These are phyloP conservation scores for Cornus kousa DNA, from an alignment of 148 eudicot species.

Conservation along the genomic window DNA sequence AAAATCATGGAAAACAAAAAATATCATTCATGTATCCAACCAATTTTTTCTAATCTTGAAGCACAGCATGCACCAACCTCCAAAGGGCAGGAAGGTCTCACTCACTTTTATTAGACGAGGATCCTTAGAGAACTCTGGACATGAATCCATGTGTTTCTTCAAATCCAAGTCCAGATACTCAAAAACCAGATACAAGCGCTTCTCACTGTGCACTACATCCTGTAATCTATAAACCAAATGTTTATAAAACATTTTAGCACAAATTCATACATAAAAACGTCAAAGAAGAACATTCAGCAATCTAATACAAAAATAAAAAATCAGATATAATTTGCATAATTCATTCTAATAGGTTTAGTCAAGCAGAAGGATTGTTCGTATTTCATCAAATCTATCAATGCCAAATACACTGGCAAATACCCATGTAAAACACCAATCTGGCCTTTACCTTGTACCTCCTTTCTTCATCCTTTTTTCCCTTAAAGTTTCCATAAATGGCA, in stretches of 20 bases:
- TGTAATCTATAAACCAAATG: slow-evolving; percentile 58
- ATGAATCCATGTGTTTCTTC: slow-evolving; percentile 97
- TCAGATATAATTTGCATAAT: neutral
- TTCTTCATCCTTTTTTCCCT: neutral
- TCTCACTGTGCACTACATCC: slow-evolving; percentile 97
- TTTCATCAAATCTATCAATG: neutral
- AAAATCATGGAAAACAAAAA: neutral
- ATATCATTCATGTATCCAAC: neutral
- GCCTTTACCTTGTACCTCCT: neutral
- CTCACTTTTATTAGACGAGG: slow-evolving; percentile 78
- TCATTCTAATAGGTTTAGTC: neutral
- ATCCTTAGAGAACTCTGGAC: slow-evolving; percentile 88
- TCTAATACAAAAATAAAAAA: slow-evolving; percentile 3
- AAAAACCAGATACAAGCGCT: slow-evolving; percentile 90
- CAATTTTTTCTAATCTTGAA: neutral
- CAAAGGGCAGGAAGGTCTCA: slow-evolving; percentile 25
- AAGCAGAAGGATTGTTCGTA: too few species aligned
- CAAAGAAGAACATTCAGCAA: neutral
- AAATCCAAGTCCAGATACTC: slow-evolving; percentile 95
- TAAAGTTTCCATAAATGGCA: neutral
- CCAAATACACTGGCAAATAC: neutral
- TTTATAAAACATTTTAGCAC: neutral
- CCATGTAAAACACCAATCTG: neutral
- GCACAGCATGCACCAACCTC: slow-evolving; percentile 5
- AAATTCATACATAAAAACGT: neutral